Base-by-base conservation (phyloP, 148 eudicot species). In the Vaccinium myrtillus region DNA sequence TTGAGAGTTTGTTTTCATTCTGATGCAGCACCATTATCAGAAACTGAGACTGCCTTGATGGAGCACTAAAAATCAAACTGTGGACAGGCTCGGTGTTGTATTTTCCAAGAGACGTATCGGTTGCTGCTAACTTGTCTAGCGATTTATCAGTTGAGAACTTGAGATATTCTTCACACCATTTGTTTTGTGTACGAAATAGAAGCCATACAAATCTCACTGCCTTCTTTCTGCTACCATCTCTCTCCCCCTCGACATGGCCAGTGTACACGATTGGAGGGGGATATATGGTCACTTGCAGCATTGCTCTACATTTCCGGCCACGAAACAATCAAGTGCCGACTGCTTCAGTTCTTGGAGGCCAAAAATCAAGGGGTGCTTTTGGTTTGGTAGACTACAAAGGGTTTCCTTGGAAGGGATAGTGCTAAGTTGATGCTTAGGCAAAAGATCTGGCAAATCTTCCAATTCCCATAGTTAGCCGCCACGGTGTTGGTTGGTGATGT, bases 1-100 rank as follows among this genome's bases (percentile, higher is more conserved):
- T 78, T 43, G 59, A 75, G 67, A 14, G 53, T 19, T 77, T 23
- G n/a, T 16, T 27, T 19, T 76, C 75, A 36, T 78, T 89, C 50
- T 70, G 78, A 87, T 92, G 91, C 98, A 97, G 99, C 99, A 32
- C 99, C 98, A 39, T 90, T 97, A 71, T 95, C 99, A 23, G 99
- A 97, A 70, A 94, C 91, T 67, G 99, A 97, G 87, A 90, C 96
- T 81, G 98, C 98, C 82, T 88, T 97, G 87, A 97, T 97, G 95
- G 97, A 95, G 56, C 93, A 89, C 85, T 94, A 86, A 92, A 65
- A 65, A 78, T 81, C 15, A 32, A 56, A 79, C 36, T 58, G 19
- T 39, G 76, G 49, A 7, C 58, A 30, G 49, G n/a, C 18, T n/a
- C 27, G 15, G 2, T 49, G 77, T 77, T 83, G 83, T 83, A 58